phyloP scores from a whole-genome alignment of 257 asterid species.

The Scutellaria barbata region DNA sequence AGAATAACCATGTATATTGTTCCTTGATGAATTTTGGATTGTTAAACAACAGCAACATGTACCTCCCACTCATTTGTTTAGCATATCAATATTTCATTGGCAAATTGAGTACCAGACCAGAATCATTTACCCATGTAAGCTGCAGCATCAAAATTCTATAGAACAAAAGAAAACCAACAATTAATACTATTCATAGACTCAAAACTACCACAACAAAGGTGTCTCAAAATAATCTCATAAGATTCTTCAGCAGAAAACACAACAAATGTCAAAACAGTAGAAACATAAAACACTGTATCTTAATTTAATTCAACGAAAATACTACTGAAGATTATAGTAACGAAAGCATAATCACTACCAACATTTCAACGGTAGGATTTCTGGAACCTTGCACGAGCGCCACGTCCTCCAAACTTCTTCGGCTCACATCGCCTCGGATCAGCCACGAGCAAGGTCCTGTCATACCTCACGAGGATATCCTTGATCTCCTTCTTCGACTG shows the following conservation, averaged over 20 bases:
- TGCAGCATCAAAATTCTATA: too few relatives aligned
- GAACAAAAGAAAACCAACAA: not conserved
- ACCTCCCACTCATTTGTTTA: not conserved
- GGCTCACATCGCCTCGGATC: constrained; percentile 90
- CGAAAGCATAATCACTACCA: constrained; percentile 16
- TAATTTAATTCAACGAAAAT: constrained; percentile 19
- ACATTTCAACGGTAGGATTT: constrained; percentile 62
- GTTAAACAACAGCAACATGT: not conserved
- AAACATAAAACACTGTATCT: constrained; percentile 20
- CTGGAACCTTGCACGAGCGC: constrained; percentile 87
- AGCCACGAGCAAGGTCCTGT: constrained; percentile 81
- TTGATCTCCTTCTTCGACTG: constrained; percentile 81
- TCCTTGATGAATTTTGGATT: not conserved
- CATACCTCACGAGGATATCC: constrained; percentile 72
- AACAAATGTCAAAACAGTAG: constrained; percentile 15
- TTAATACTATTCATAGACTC: not conserved
- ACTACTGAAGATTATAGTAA: not conserved
- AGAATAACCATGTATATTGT: not conserved
- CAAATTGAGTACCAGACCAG: not conserved
- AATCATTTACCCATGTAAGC: not conserved
- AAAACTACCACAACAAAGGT: not conserved
- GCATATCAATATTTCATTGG: not conserved
- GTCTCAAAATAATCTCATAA: constrained; percentile 8
- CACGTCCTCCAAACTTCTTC: constrained; percentile 88
- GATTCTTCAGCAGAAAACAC: constrained; percentile 5